Conservation (phyloP, 177 flowering plant species). For the Tripterygium wilfordii region DNA sequence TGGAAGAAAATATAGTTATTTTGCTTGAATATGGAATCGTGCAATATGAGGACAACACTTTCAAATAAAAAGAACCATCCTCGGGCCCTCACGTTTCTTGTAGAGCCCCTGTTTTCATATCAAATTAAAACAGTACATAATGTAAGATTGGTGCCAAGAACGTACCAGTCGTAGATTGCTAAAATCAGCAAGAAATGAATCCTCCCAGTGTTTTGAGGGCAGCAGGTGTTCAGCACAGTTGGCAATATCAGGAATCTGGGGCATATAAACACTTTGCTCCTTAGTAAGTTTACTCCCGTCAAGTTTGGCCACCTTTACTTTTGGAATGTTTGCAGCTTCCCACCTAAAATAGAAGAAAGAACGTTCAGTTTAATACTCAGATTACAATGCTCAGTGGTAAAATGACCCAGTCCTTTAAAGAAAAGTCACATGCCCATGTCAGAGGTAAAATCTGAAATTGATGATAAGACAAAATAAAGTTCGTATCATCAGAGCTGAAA, state of each 20-base stretch:
- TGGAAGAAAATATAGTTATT: too few species aligned
- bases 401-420: too few species aligned
- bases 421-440: too few species aligned
- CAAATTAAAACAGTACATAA: neutral
- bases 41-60: too few species aligned
- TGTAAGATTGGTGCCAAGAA: neutral
- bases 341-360: slow-evolving; percentile 45
- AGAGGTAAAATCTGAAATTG: too few species aligned
- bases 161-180: slow-evolving; percentile 64
- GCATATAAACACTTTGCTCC: slow-evolving; percentile 88
- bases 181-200: slow-evolving; percentile 70
- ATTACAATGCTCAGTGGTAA: slow-evolving; percentile 2
- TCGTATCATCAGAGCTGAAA: too few species aligned
- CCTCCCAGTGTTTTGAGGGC: slow-evolving; percentile 86
- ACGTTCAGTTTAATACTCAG: neutral
- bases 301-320: slow-evolving; percentile 70
- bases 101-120: too few species aligned
- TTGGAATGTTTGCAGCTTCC: slow-evolving; percentile 81
- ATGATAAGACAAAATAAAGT: too few species aligned
- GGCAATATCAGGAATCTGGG: slow-evolving; percentile 73
- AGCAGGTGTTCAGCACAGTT: slow-evolving; percentile 62
- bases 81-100: too few species aligned
- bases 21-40: too few species aligned
- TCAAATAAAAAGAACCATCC: too few species aligned
- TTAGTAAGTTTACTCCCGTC: slow-evolving; percentile 37